Evolutionary conservation across 495 filamentous ascomycete genomes (phyloP).

Genomic region (Aspergillus wentii): DNA sequence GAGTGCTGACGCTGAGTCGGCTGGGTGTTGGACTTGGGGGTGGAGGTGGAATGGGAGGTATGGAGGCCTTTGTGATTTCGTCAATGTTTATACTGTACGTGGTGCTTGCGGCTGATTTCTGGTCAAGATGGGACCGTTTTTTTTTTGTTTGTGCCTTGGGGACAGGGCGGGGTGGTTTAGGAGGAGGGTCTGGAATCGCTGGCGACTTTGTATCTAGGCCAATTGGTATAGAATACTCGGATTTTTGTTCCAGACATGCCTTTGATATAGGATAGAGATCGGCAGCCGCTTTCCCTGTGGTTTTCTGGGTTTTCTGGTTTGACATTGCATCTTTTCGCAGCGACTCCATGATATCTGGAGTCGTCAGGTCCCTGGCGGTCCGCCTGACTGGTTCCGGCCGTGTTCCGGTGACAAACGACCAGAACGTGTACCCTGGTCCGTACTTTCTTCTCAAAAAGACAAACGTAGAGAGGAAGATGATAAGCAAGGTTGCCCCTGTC

Average conservation of each 20-base stretch:
- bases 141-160: not conserved
- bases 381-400: not conserved
- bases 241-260: no score
- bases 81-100: not conserved
- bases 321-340: not conserved
- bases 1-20: not conserved
- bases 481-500: no score
- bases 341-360: not conserved
- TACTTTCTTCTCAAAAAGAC: not conserved
- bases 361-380: not conserved
- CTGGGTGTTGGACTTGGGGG: not conserved
- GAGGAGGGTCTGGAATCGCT: not conserved
- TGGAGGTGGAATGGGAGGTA: not conserved
- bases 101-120: no score
- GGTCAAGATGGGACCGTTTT: no score
- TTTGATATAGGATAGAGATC: not conserved
- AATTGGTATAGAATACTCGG: no score
- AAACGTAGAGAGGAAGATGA: no score
- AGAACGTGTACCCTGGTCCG: not conserved
- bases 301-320: not conserved
- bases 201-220: no score
- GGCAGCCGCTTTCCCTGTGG: not conserved
- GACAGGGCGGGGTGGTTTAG: no score
- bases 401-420: not conserved
- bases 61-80: not conserved